Percentiles rank a stretch among this genome's conserved stretches.
Conservation (phyloP, 352 stramenopile genomes). For the Peronospora farinosa region DNA sequence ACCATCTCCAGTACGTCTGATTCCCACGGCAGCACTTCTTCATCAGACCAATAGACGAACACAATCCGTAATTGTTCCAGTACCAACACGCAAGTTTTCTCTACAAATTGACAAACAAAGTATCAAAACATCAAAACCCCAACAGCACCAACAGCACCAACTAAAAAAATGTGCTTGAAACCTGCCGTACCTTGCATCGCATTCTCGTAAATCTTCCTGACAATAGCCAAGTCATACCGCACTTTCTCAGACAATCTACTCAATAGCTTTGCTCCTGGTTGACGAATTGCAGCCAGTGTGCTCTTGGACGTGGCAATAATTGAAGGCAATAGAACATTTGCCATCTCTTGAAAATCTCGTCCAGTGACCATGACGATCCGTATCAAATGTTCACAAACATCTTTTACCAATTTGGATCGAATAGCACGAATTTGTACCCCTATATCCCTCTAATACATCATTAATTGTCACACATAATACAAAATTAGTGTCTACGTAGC, state of each 20-base stretch:
- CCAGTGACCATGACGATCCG: conserved; percentile 43
- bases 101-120: conserved; percentile 20
- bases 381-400: conserved; percentile 40
- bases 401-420: conserved; percentile 45
- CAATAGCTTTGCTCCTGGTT: conserved; percentile 47
- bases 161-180: background rate
- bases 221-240: conserved; percentile 50
- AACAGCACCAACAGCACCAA: background rate
- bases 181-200: conserved; percentile 34
- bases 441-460: conserved; percentile 31
- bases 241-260: conserved; percentile 45
- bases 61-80: conserved; percentile 54
- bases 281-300: conserved; percentile 44
- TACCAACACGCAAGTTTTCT: conserved; percentile 44
- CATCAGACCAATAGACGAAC: conserved; percentile 46
- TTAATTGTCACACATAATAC: background rate
- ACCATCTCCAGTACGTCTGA: conserved; percentile 51
- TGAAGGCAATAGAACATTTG: conserved; percentile 47
- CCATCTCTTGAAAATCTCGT: conserved; percentile 46
- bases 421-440: conserved; percentile 36
- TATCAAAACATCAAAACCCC: background rate
- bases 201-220: conserved; percentile 42
- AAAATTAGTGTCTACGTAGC: no score
- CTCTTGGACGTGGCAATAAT: conserved; percentile 49
- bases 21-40: conserved; percentile 40